Evolutionary conservation across 495 filamentous ascomycete species (phyloP).

Genomic region (Penicillium tannophilum): DNA sequence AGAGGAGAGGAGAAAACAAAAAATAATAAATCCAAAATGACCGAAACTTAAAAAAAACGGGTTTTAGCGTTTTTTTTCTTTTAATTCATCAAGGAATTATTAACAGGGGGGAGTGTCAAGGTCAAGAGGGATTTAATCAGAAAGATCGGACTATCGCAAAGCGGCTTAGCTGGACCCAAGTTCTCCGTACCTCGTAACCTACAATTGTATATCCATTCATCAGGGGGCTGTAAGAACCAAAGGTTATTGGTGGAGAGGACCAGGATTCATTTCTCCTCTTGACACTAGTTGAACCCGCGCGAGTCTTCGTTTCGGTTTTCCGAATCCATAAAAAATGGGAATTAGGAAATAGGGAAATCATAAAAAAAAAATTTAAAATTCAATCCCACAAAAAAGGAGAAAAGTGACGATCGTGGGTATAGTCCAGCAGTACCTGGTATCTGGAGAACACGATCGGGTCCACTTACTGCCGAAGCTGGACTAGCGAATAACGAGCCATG

Average conservation of each 20-base stretch:
- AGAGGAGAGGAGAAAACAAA: slow-evolving; percentile 21
- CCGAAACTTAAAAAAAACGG: slow-evolving; percentile 19
- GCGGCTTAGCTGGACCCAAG: slow-evolving; percentile 14
- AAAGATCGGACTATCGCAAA: slow-evolving; percentile 20
- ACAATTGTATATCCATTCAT: slow-evolving; percentile 2
- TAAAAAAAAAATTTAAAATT: not conserved
- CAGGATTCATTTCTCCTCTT: not conserved
- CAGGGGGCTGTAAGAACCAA: not conserved
- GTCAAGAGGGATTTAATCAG: slow-evolving; percentile 5
- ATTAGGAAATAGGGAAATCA: not conserved
- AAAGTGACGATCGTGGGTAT: slow-evolving; percentile 1
- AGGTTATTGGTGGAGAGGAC: not conserved
- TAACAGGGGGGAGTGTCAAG: not conserved
- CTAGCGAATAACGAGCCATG: slow-evolving; percentile 4
- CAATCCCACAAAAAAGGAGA: not conserved
- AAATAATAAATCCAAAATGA: slow-evolving; percentile 12
- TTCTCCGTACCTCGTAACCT: slow-evolving; percentile 4
- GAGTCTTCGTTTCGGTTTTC: no score
- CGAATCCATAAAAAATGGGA: not conserved
- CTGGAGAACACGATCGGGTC: slow-evolving; percentile 2
- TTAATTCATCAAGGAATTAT: not conserved
- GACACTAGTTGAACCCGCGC: no score
- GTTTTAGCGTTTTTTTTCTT: not conserved
- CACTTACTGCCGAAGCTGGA: not conserved
- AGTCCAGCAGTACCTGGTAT: not conserved